phyloP scores from a whole-genome alignment of 257 asterid species.

The Handroanthus guayacan region DNA sequence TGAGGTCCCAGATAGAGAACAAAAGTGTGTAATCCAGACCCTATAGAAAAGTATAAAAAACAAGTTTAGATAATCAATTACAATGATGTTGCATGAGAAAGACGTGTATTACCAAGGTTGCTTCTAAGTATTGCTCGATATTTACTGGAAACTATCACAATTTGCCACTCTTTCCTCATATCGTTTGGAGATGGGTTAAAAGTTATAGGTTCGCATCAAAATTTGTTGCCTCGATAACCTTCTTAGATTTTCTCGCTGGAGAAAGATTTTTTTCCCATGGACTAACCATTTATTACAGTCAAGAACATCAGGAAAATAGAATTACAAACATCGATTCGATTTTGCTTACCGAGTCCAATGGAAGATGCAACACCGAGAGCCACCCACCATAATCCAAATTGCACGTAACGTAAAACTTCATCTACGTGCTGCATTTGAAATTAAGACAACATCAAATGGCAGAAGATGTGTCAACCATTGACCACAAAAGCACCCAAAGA shows the following conservation, averaged over 20 bases:
- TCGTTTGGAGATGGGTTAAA: not conserved
- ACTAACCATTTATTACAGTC: not conserved
- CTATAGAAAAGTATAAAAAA: conserved; percentile 44
- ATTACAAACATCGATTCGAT: conserved; percentile 19
- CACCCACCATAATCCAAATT: conserved; percentile 93
- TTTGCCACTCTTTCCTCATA: not conserved
- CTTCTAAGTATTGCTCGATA: too few species aligned
- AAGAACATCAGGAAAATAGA: conserved; percentile 25
- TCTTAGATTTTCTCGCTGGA: not conserved
- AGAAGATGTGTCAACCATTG: conserved; percentile 28
- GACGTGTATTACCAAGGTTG: too few species aligned
- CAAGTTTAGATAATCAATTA: conserved; percentile 16
- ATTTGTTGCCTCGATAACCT: not conserved
- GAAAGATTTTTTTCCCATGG: not conserved
- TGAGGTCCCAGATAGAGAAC: conserved; percentile 97
- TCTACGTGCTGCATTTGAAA: conserved; percentile 70
- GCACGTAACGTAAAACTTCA: conserved; percentile 64
- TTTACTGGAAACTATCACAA: too few species aligned
- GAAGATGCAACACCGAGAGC: conserved; percentile 99
- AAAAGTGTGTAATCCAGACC: conserved; percentile 95
- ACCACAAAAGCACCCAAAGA: conserved; percentile 17
- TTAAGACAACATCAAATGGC: conserved; percentile 3
- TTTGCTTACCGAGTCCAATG: conserved; percentile 86
- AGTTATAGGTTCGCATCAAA: conserved; percentile 1
- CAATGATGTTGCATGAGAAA: not conserved